Evolutionary conservation across 352 stramenopile species (phyloP).

Genomic region (Pythium dissotocum): DNA sequence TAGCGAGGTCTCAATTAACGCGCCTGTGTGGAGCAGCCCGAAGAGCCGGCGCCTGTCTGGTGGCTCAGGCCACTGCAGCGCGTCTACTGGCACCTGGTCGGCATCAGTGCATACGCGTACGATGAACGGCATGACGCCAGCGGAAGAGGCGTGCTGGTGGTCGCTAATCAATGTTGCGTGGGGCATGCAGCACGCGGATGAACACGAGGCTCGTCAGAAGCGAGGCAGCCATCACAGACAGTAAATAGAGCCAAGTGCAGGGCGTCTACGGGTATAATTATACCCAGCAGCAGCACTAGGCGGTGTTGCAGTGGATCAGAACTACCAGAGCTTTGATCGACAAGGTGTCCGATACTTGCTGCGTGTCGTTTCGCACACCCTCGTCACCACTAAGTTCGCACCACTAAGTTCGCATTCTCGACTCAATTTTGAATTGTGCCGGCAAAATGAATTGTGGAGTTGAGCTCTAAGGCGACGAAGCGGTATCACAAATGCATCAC

Average conservation of each 20-base stretch:
- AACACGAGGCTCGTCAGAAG: background rate
- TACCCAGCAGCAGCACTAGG: background rate
- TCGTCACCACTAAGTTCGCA: background rate
- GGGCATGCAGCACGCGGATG: background rate
- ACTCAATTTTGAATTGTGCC: constrained; percentile 12
- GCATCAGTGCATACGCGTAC: constrained; percentile 46
- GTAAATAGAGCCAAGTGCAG: background rate
- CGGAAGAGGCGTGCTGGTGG: background rate
- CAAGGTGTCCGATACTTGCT: constrained; percentile 1
- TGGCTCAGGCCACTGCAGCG: constrained; percentile 42
- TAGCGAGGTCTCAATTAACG: constrained; percentile 62
- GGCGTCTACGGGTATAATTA: background rate
- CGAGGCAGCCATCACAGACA: background rate
- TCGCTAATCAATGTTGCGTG: background rate
- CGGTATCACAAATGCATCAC: background rate
- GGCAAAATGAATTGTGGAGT: constrained; percentile 1
- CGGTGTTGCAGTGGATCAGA: background rate
- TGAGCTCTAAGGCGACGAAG: background rate
- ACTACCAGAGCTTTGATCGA: background rate
- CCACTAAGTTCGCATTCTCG: background rate
- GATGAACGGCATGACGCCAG: constrained; percentile 26
- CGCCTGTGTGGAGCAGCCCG: constrained; percentile 54
- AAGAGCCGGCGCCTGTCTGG: constrained; percentile 56
- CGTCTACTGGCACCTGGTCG: constrained; percentile 43
- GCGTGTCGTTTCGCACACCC: constrained; percentile 2